Base-by-base conservation (phyloP, 805 yeast genomes). In the Candida arabinofermentans region DNA sequence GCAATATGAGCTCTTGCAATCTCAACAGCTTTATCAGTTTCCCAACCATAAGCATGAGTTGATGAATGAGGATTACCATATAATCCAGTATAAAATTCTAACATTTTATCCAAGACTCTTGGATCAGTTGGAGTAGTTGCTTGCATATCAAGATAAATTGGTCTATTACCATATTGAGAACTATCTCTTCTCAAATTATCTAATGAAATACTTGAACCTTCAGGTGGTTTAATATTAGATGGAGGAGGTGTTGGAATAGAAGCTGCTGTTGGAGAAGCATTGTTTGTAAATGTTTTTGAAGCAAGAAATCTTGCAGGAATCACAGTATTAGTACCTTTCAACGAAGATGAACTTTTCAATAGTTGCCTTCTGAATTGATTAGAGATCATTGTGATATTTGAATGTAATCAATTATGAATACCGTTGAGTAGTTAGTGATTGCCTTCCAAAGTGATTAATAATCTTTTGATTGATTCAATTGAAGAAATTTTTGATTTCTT, bases 81-180 rank as follows among this genome's bases (percentile, higher is more conserved):
- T 43, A 87, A 72, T 4, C 98, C 98, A 2, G 98, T 91, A 63
- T 78, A 85, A 59, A 83, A 88, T 54, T 77, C 79, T 53, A 87
- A 62, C 96, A 87, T 88, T 52, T 80, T 83, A 60, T 87, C 96
- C 52, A 93, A 67, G 8, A 93, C 99, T 42, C 99, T 74, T 24
- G 99, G 99, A 61, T 93, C 99, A 1, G 93, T 86, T 22, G 98
- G 99, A 0, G 99, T 91, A 0, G 99, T 93, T 24, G 99, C 98
- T 68, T 93, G 99, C 76, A 90, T 90, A 58, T 93, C 99, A 57
- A 93, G 69, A 65, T 93, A 93, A 48, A 93, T 93, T 8, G 99
- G 99, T 54, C 97, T 77, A 8, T 84, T 71, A 39, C 93, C 95
- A 54, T 48, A 64, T 36, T 46, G n/a, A 3, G 59, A 66, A 34